phyloP scores from a whole-genome alignment of 768 basidiomycete genomes.

The Holtermanniella nyarrowii region DNA sequence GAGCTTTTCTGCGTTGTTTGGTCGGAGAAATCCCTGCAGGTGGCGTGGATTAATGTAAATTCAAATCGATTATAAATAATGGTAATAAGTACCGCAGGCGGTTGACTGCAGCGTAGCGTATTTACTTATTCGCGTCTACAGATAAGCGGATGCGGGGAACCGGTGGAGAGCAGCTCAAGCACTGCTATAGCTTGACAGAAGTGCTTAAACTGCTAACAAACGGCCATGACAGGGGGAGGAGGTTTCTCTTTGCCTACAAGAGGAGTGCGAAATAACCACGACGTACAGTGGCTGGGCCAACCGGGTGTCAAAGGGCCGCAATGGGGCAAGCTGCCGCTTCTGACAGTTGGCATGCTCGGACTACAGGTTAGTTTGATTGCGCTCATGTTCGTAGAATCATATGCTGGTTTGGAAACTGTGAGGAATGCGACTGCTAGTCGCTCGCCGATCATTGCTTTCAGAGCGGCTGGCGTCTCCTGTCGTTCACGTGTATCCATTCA shows the following conservation, averaged over 20 bases:
- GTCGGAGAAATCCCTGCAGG: conserved; percentile 5
- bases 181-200: too few species aligned
- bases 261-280: conserved; percentile 53
- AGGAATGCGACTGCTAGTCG: background rate
- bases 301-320: conserved; percentile 37
- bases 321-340: conserved; percentile 36
- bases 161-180: too few species aligned
- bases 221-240: conserved; percentile 49
- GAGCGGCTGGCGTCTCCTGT: too few species aligned
- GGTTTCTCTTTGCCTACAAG: conserved; percentile 45
- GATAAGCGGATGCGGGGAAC: too few species aligned
- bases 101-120: too few species aligned
- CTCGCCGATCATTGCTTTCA: background rate
- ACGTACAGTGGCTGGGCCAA: conserved; percentile 39
- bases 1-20: too few species aligned
- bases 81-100: too few species aligned
- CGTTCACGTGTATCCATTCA: too few species aligned
- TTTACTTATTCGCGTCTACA: too few species aligned
- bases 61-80: too few species aligned
- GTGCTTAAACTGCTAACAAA: too few species aligned
- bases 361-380: conserved; percentile 55
- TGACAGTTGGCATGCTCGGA: conserved; percentile 72
- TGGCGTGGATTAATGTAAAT: conserved; percentile 43
- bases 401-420: too few species aligned
- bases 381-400: background rate